Evolutionary conservation across 345 rosid genomes (phyloP), one percentile per base, ranked within the genome.

Genomic region (Eutrema heterophyllum): DNA sequence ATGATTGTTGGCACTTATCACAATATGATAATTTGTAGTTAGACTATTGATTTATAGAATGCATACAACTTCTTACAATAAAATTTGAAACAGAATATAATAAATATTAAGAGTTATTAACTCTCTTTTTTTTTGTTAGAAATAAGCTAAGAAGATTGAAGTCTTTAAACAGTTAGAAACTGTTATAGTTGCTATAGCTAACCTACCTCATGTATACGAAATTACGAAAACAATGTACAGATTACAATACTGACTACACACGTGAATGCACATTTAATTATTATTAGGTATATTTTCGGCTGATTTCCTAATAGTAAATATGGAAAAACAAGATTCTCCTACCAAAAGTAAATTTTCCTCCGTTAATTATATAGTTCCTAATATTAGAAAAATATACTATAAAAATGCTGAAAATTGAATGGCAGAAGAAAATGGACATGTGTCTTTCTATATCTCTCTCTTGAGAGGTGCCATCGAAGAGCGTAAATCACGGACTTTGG

Each of bases 401-500:
- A 4, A 13, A 13, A 73, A 50, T n/a, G 43, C 16, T n/a, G n/a
- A 52, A 50, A 67, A 58, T 16, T 14, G 30, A 41, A 43, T 49
- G 67, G 45, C 30, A 30, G 67, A 49, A 74, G 65, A 60, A 51
- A 53, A 61, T 3, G 41, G 0, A 68, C 49, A 68, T 35, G 0
- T 38, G 64, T 52, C 43, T 15, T 30, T 4, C 6, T 30, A 21
- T 39, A 12, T 51, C 26, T 48, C 26, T 30, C 18, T 2, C 36
- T 14, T 2, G 68, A 24, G 75, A 70, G 71, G 67, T 64, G 76
- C 49, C 80, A 71, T 71, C 29, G 79, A 71, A 77, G 76, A 77
- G 76, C 76, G 80, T 65, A 58, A 71, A 57, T 77, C 72, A 77
- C 80, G 80, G 80, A 50, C 80, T 77, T 71, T 41, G 72, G 68